These are phyloP conservation scores for Rhizophora mangle DNA, from an alignment of 345 rosid species.

Conservation along the genomic window DNA sequence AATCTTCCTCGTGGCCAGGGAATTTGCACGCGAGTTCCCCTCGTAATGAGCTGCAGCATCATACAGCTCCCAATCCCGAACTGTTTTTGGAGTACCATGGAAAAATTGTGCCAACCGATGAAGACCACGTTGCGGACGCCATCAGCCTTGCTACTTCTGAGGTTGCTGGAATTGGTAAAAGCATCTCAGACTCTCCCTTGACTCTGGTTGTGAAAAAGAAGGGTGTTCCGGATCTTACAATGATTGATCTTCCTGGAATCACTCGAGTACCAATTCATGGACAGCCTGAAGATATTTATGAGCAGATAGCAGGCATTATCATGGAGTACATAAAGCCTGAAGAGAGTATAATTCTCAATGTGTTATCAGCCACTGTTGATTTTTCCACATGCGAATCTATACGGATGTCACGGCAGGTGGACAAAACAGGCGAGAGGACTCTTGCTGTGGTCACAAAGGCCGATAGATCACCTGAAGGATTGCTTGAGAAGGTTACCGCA, in stretches of 20 bases:
- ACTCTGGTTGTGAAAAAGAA: slow-evolving; percentile 45
- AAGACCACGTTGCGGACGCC: slow-evolving; percentile 27
- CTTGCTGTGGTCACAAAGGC: slow-evolving; percentile 54
- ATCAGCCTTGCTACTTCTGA: slow-evolving; percentile 40
- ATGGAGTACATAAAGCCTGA: slow-evolving; percentile 44
- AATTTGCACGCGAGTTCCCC: slow-evolving; percentile 55
- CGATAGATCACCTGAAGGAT: slow-evolving; percentile 48
- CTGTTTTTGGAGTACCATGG: slow-evolving; percentile 37
- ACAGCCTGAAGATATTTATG: slow-evolving; percentile 49
- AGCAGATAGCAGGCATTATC: slow-evolving; percentile 39
- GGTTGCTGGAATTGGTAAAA: slow-evolving; percentile 48
- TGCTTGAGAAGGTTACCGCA: slow-evolving; percentile 39
- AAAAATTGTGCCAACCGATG: slow-evolving; percentile 26
- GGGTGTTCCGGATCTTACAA: slow-evolving; percentile 51
- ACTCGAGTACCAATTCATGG: slow-evolving; percentile 50
- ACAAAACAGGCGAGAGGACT: slow-evolving; percentile 42
- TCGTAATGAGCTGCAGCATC: slow-evolving; percentile 47
- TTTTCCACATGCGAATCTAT: slow-evolving; percentile 57
- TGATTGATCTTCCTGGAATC: slow-evolving; percentile 65
- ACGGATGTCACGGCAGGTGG: slow-evolving; percentile 47
- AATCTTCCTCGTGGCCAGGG: slow-evolving; percentile 43
- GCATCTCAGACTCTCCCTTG: slow-evolving; percentile 37
- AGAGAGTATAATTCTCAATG: slow-evolving; percentile 49
- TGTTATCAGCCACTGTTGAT: slow-evolving; percentile 43
- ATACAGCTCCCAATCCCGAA: slow-evolving; percentile 20